Conservation (phyloP, 495 filamentous ascomycete genomes). For the Penicillium waksmanii region DNA sequence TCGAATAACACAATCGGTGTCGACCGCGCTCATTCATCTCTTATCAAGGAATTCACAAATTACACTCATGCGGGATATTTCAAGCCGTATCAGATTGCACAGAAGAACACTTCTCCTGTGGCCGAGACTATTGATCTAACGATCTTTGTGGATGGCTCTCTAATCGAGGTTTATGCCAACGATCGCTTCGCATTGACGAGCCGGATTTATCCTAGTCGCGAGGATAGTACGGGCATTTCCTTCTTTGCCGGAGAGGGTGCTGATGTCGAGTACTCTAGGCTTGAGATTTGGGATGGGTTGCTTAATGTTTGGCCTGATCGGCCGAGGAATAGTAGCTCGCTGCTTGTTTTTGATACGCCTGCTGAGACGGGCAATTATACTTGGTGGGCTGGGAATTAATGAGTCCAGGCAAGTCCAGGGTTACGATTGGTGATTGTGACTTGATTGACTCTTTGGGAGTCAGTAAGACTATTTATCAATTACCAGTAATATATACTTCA, state of each 20-base stretch:
- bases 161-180: constrained; percentile 23
- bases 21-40: constrained; percentile 18
- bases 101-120: neutral
- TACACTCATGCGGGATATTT: constrained; percentile 18
- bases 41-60: constrained; percentile 14
- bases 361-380: constrained; percentile 23
- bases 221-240: constrained; percentile 25
- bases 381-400: constrained; percentile 24
- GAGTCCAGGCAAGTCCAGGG: neutral
- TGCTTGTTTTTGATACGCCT: constrained; percentile 21
- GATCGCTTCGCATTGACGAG: constrained; percentile 23
- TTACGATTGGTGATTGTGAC: neutral
- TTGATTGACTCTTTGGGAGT: too few relatives aligned
- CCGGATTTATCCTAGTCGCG: constrained; percentile 25
- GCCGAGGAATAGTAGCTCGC: constrained; percentile 20
- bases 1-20: constrained; percentile 16
- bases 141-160: constrained; percentile 22
- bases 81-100: constrained; percentile 14
- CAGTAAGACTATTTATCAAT: too few relatives aligned
- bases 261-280: constrained; percentile 11
- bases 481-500: too few relatives aligned
- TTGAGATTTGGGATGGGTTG: constrained; percentile 25
- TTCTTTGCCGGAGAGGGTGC: constrained; percentile 11
- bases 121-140: constrained; percentile 17
- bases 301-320: constrained; percentile 22